Conservation (phyloP, 208 protist species). For the Kentomonas sorsogonicus region DNA sequence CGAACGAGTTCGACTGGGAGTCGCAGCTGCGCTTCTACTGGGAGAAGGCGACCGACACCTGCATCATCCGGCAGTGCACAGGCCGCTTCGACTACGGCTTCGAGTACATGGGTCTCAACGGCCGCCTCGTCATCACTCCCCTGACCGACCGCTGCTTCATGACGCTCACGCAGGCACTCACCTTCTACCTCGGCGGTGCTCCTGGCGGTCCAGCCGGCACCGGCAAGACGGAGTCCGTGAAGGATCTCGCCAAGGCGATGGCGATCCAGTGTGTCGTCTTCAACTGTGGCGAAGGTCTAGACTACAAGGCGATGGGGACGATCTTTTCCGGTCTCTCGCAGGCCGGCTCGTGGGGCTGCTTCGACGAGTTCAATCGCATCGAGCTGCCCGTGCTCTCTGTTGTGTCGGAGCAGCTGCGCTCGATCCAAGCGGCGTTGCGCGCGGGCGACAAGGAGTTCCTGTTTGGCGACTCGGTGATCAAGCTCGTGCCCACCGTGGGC, state of each 20-base stretch:
- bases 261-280: conserved; percentile 97
- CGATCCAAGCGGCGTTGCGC: conserved; percentile 94
- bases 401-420: conserved; percentile 97
- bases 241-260: conserved; percentile 97
- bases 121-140: conserved; percentile 98
- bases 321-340: conserved; percentile 98
- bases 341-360: conserved; percentile 97
- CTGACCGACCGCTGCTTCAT: conserved; percentile 99
- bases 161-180: conserved; percentile 98
- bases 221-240: conserved; percentile 98
- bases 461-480: conserved; percentile 88
- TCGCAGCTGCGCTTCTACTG: conserved; percentile 99
- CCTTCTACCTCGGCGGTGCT: conserved; percentile 95
- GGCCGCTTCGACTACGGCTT: conserved; percentile 96
- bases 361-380: conserved; percentile 99
- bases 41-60: conserved; percentile 92
- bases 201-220: conserved; percentile 95
- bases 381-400: conserved; percentile 98
- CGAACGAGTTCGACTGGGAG: conserved; percentile 99
- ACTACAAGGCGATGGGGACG: conserved; percentile 97
- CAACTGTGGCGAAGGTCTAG: conserved; percentile 99
- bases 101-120: conserved; percentile 99
- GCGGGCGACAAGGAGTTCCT: conserved; percentile 83
- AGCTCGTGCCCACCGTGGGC: conserved; percentile 91
- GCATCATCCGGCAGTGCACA: conserved; percentile 96